Evolutionary conservation across 2,329 filamentous ascomycete genomes (phyloP), one percentile per base, ranked within the genome.

Genomic region (Calonectria leucothoes): DNA sequence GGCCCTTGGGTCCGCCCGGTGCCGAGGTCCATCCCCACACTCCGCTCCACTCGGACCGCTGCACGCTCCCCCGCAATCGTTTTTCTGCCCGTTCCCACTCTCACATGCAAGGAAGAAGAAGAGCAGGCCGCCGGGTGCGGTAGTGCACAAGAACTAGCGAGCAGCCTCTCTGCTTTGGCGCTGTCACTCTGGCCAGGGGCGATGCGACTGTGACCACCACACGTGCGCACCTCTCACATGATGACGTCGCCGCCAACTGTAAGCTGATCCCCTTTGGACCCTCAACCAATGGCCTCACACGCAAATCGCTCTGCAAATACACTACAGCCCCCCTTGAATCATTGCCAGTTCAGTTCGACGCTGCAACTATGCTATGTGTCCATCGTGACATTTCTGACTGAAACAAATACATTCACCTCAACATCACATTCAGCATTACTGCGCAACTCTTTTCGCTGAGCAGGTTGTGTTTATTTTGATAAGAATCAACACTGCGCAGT

Each of bases 11-110:
- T 20, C 70, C 71, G 66, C 48, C 55, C 39, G 48, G 66, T 79
- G 77, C 77, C 77, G 77, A 79, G 77, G 77, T 73, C 71, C 71
- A 67, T 35, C 52, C 48, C 48, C 67, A 69, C 66, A 45, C 66
- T 68, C n/a, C 31, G 31, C 23, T 71, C 66, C 70, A 66, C 69
- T 27, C 57, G 42, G 42, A 45, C 42, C 42, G 42, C 42, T 45
- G 42, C 42, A 45, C 66, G 59, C 66, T n/a, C 51, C 61, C 48
- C 59, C 37, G 59, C 59, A 45, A 29, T 48, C 12, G 49, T 17
- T 6, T 5, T 25, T n/a, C n/a, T 6, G 49, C 49, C 23, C 25
- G 55, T 72, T 71, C 59, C 76, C 71, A 70, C 72, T 72, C 73
- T 78, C 76, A 75, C 76, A 77, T 78, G 76, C 70, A 51, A 37